Evolutionary conservation across 1,139 yeast species (phyloP).

Genomic region (Hanseniaspora gamundiae): DNA sequence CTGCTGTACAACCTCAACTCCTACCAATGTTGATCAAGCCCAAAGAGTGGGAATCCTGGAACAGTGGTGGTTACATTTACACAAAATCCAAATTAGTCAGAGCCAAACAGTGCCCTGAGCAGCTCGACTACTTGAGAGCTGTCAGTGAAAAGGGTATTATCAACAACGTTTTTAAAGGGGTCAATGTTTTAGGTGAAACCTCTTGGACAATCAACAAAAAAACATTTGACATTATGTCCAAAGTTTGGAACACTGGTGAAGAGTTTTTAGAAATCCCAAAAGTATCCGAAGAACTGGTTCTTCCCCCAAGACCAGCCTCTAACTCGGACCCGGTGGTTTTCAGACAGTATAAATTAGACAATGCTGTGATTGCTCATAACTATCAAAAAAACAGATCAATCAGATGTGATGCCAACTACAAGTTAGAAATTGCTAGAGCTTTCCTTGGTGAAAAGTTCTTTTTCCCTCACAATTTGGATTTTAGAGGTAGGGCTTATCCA

Average conservation of each 20-base stretch:
- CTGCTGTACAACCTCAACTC: slow-evolving; percentile 73
- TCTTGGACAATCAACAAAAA: slow-evolving; percentile 84
- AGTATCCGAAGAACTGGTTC: slow-evolving; percentile 31
- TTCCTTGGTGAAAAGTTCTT: slow-evolving; percentile 79
- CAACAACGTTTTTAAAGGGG: slow-evolving; percentile 59
- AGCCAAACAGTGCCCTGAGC: slow-evolving; percentile 81
- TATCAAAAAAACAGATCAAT: slow-evolving; percentile 65
- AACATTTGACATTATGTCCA: slow-evolving; percentile 55
- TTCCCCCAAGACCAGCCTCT: slow-evolving; percentile 56
- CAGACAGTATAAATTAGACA: slow-evolving; percentile 52
- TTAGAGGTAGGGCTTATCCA: slow-evolving; percentile 95
- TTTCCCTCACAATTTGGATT: slow-evolving; percentile 90
- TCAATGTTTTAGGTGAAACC: slow-evolving; percentile 78
- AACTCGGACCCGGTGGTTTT: slow-evolving; percentile 62
- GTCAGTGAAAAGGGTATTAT: slow-evolving; percentile 64
- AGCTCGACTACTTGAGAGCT: slow-evolving; percentile 72
- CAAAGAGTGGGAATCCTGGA: slow-evolving; percentile 70
- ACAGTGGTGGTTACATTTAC: slow-evolving; percentile 74
- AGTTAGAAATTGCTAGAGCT: slow-evolving; percentile 89
- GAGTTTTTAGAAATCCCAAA: slow-evolving; percentile 72
- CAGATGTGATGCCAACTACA: slow-evolving; percentile 89
- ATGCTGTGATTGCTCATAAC: slow-evolving; percentile 45
- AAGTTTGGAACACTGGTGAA: slow-evolving; percentile 81
- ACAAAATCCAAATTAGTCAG: slow-evolving; percentile 55
- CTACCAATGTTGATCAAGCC: slow-evolving; percentile 92